phyloP scores from a whole-genome alignment of 768 basidiomycete genomes.

The Kwoniella pini region DNA sequence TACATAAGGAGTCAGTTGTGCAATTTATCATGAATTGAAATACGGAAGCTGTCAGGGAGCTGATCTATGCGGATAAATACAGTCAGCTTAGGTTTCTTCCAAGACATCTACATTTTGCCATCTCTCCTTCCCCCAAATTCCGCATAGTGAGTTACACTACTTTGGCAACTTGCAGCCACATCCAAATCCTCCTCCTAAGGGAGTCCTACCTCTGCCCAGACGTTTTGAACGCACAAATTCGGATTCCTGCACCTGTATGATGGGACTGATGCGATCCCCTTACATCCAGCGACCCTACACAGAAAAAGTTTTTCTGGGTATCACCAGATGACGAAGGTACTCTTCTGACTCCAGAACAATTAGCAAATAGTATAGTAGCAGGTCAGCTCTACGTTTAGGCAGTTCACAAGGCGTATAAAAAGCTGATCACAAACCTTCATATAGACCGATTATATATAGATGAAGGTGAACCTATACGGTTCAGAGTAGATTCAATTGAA shows the following conservation, averaged over 20 bases:
- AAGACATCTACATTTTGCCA: slow-evolving; percentile 83
- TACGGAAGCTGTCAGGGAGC: no score
- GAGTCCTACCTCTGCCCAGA: no score
- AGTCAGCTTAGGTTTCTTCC: slow-evolving; percentile 91
- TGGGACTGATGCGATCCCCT: not conserved
- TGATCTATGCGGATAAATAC: not conserved
- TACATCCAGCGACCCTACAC: slow-evolving; percentile 48
- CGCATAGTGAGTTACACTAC: slow-evolving; percentile 49
- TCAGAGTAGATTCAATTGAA: slow-evolving; percentile 51
- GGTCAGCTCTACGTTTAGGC: slow-evolving; percentile 19
- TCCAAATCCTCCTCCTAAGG: no score
- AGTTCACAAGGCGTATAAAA: not conserved
- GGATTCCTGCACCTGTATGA: no score
- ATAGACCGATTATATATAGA: slow-evolving; percentile 49
- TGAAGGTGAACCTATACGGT: slow-evolving; percentile 48
- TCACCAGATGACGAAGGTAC: slow-evolving; percentile 34
- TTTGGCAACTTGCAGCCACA: no score
- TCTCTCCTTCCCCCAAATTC: slow-evolving; percentile 74
- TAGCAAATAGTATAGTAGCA: slow-evolving; percentile 31
- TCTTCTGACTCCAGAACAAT: slow-evolving; percentile 28
- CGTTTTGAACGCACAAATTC: no score
- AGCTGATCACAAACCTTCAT: no score
- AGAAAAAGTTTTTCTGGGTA: slow-evolving; percentile 54
- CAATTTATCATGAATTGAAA: no score
- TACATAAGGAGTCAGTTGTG: slow-evolving; percentile 80